Evolutionary conservation across 23 red algal genomes (phyloP).

Genomic region (Gracilaria caudata): DNA sequence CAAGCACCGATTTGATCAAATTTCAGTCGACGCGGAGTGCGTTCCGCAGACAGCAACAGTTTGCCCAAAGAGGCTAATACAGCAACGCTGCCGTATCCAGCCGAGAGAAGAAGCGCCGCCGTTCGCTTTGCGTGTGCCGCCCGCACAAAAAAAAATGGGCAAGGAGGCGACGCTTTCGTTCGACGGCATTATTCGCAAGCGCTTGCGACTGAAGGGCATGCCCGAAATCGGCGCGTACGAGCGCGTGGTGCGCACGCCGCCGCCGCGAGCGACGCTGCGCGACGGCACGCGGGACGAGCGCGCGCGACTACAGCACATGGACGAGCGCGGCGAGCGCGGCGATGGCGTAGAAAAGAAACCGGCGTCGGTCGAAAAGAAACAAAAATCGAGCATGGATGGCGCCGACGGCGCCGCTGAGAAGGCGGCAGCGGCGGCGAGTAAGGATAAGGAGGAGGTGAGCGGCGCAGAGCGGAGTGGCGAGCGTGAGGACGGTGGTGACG

Average conservation of each 20-base stretch:
- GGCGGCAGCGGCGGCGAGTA: not conserved
- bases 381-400: not conserved
- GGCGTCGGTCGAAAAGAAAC: not conserved
- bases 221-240: conserved; percentile 18
- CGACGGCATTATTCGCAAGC: conserved; percentile 65
- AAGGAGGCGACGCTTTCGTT: conserved; percentile 39
- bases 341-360: not conserved
- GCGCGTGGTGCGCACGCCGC: not conserved
- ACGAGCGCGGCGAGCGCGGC: not conserved
- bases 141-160: not conserved
- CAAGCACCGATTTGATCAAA: not conserved
- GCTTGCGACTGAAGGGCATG: conserved; percentile 47
- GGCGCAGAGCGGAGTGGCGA: too few relatives aligned
- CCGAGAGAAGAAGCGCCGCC: not conserved
- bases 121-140: not conserved
- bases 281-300: not conserved
- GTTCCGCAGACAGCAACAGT: too few relatives aligned
- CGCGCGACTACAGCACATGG: not conserved
- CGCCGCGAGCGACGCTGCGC: not conserved
- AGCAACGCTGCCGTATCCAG: too few relatives aligned
- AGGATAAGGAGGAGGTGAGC: not conserved
- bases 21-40: not conserved
- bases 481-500: too few relatives aligned
- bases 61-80: too few relatives aligned
- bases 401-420: too few relatives aligned